These are phyloP conservation scores for Mycena amicta DNA, from an alignment of 768 basidiomycete genomes.

Conservation along the genomic window DNA sequence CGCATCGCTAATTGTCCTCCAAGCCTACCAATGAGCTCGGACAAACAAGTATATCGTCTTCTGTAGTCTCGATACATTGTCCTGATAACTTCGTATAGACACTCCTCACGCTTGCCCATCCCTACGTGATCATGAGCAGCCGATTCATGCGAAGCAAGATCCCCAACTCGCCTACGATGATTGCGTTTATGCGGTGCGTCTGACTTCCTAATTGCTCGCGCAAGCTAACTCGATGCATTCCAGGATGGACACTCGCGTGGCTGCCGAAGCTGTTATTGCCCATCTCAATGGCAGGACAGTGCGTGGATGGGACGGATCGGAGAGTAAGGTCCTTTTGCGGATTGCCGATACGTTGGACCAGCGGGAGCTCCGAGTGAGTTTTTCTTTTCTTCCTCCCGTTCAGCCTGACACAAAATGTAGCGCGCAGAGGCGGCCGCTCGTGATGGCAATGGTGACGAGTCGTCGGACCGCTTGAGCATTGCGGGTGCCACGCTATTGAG, in stretches of 20 bases:
- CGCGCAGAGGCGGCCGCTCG: slow-evolving; percentile 5
- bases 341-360: slow-evolving; percentile 59
- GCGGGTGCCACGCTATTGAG: slow-evolving; percentile 19
- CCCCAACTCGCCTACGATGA: slow-evolving; percentile 55
- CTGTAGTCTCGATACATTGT: background rate
- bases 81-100: slow-evolving; percentile 30
- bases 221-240: background rate
- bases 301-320: slow-evolving; percentile 54
- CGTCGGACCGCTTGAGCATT: slow-evolving; percentile 10
- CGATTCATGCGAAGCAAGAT: slow-evolving; percentile 59
- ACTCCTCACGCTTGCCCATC: slow-evolving; percentile 45
- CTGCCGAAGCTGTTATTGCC: slow-evolving; percentile 58
- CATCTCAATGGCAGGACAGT: slow-evolving; percentile 57
- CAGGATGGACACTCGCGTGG: slow-evolving; percentile 48
- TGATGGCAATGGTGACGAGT: background rate
- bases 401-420: background rate
- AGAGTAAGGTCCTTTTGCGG: slow-evolving; percentile 54
- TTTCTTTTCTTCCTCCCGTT: background rate
- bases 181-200: slow-evolving; percentile 57
- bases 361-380: slow-evolving; percentile 52
- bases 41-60: slow-evolving; percentile 40
- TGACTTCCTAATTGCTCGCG: background rate
- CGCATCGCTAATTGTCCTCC: slow-evolving; percentile 1
- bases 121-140: slow-evolving; percentile 54
- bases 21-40: slow-evolving; percentile 49